Conservation (phyloP, 495 filamentous ascomycete species). For the Trypethelium eluteriae region DNA sequence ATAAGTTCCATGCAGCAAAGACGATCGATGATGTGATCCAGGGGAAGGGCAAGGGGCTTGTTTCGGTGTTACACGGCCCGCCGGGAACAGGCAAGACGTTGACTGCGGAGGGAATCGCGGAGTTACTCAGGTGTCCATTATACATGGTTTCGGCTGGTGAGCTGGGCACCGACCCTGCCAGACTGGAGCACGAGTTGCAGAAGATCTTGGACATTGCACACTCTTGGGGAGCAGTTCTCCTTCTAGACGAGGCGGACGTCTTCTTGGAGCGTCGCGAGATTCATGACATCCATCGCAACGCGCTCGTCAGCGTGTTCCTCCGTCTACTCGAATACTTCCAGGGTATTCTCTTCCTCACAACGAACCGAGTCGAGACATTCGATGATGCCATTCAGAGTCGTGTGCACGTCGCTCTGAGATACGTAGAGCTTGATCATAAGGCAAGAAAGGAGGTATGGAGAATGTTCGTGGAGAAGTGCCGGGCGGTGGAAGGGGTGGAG, state of each 20-base stretch:
- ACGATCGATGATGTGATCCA: slow-evolving; percentile 80
- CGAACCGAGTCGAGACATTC: slow-evolving; percentile 69
- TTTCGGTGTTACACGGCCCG: slow-evolving; percentile 71
- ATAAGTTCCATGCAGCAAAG: slow-evolving; percentile 71
- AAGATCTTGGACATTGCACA: slow-evolving; percentile 83
- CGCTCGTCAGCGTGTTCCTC: slow-evolving; percentile 41
- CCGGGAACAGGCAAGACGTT: slow-evolving; percentile 75
- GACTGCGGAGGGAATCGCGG: slow-evolving; percentile 80
- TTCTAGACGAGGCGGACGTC: slow-evolving; percentile 43
- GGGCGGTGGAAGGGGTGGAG: slow-evolving; percentile 54
- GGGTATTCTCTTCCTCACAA: slow-evolving; percentile 72
- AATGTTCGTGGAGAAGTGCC: slow-evolving; percentile 68
- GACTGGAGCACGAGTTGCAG: slow-evolving; percentile 69
- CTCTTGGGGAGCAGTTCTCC: slow-evolving; percentile 64
- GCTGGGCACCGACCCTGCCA: slow-evolving; percentile 70
- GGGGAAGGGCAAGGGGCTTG: slow-evolving; percentile 69
- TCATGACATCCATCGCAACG: slow-evolving; percentile 42
- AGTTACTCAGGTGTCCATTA: slow-evolving; percentile 71
- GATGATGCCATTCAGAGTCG: slow-evolving; percentile 60
- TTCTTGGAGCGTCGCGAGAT: slow-evolving; percentile 40
- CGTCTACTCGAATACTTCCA: slow-evolving; percentile 61
- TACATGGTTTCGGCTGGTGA: slow-evolving; percentile 82
- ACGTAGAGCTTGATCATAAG: slow-evolving; percentile 65
- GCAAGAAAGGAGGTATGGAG: slow-evolving; percentile 82
- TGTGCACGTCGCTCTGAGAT: slow-evolving; percentile 70